Base-by-base conservation (phyloP, 139 green algal species). In the Coccomyxa sp. region DNA sequence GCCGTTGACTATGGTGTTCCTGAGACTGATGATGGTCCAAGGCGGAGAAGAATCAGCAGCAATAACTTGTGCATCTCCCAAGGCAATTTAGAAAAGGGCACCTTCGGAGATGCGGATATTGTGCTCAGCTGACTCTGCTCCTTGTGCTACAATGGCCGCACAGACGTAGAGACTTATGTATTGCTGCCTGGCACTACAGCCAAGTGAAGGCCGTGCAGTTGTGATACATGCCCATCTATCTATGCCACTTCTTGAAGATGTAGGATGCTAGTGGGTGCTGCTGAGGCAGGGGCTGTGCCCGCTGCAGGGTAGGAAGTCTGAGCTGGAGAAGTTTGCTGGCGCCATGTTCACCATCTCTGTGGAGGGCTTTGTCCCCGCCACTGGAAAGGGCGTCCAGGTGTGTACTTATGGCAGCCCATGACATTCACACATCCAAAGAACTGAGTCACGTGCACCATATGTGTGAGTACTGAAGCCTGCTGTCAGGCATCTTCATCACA, bases 311-410 rank as follows among this genome's bases (percentile, higher is more conserved):
- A 82, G 81, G 34, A 99, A 99, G 88, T 92, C 80, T 76, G 88
- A 93, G 69, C 96, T 96, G 87, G 96, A 99, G 86, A 98, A 99
- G 91, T 99, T 99, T 86, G 96, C 96, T 34, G 96, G 96, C 31
- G 93, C 94, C 8, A 85, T 96, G 79, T 99, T 95, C 91, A 98
- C 96, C 33, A 98, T 93, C 18, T 97, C 93, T 1, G 92, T 99
- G n/a, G 95, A 98, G 90, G 96, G 93, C 0, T 99, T 97, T 86
- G 91, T 99, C 37, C 96, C 96, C 0, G 82, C 90, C 44, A 98
- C 89, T 18, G 96, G 96, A 29, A 86, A 89, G 38, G 96, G 96
- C 83, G 95, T 99, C 70, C n/a, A n/a, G n/a, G n/a, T n/a, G n/a
- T n/a, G n/a, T n/a, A n/a, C n/a, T n/a, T n/a, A n/a, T n/a, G n/a